Conservation (phyloP, 2,329 filamentous ascomycete species). For the Elsinoe australis region DNA sequence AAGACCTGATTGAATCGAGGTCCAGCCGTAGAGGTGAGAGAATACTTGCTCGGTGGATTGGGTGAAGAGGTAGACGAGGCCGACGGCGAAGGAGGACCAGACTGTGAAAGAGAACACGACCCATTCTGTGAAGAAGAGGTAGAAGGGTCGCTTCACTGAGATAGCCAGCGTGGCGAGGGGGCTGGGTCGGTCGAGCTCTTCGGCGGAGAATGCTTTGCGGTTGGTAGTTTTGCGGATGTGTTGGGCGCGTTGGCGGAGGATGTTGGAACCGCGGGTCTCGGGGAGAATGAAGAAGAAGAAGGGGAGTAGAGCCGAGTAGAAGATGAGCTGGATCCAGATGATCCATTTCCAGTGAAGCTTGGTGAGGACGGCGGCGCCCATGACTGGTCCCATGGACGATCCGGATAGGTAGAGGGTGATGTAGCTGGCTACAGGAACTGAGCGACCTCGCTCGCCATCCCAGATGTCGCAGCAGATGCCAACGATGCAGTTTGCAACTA, state of each 20-base stretch:
- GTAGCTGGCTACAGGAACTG: slow-evolving; percentile 32
- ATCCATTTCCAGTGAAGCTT: slow-evolving; percentile 34
- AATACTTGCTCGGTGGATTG: slow-evolving; percentile 42
- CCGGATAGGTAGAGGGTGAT: slow-evolving; percentile 31
- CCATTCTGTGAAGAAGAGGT: slow-evolving; percentile 43
- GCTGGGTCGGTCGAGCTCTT: slow-evolving; percentile 29
- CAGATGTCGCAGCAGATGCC: slow-evolving; percentile 36
- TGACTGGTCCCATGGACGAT: slow-evolving; percentile 31
- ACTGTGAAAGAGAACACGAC: slow-evolving; percentile 43
- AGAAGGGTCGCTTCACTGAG: slow-evolving; percentile 29
- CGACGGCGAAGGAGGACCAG: slow-evolving; percentile 43
- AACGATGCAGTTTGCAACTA: slow-evolving; percentile 32
- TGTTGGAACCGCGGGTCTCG: slow-evolving; percentile 42
- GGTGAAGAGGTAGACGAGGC: slow-evolving; percentile 45
- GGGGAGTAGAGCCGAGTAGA: slow-evolving; percentile 38
- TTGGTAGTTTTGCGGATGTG: slow-evolving; percentile 28
- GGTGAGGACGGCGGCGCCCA: slow-evolving; percentile 31
- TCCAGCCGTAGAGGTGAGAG: slow-evolving; percentile 34
- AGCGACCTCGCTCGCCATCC: slow-evolving; percentile 28
- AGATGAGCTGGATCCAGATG: slow-evolving; percentile 37
- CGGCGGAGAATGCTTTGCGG: slow-evolving; percentile 27
- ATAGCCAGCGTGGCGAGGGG: slow-evolving; percentile 31
- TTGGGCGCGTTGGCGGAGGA: slow-evolving; percentile 36
- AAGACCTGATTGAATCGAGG: slow-evolving; percentile 37
- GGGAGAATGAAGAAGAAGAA: slow-evolving; percentile 36